A percentile compares a stretch with the other conserved stretches of the same genome.
phyloP scores from a whole-genome alignment of 768 basidiomycete species.

The Mycena rebaudengoi region DNA sequence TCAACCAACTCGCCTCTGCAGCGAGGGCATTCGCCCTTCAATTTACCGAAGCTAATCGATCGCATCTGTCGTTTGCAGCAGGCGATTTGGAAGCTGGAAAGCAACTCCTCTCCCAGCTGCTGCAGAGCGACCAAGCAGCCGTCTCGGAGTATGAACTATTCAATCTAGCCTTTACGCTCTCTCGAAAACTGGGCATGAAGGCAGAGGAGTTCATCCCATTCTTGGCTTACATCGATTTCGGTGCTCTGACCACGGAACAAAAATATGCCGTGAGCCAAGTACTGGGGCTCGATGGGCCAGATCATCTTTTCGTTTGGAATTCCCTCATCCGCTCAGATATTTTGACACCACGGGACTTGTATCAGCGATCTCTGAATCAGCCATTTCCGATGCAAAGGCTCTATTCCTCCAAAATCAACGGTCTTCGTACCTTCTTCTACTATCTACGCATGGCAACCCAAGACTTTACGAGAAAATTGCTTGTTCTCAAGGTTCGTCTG shows the following conservation, averaged over 20 bases:
- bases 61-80: constrained; percentile 30
- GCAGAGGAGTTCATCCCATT: constrained; percentile 50
- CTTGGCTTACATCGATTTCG: constrained; percentile 62
- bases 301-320: constrained; percentile 67
- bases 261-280: constrained; percentile 60
- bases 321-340: constrained; percentile 71
- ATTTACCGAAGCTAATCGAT: constrained; percentile 45
- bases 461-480: constrained; percentile 64
- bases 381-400: constrained; percentile 67
- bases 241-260: constrained; percentile 60
- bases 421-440: constrained; percentile 66
- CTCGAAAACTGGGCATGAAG: constrained; percentile 49
- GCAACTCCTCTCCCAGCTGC: constrained; percentile 51
- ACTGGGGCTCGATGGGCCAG: constrained; percentile 45
- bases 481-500: constrained; percentile 65
- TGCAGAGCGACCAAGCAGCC: constrained; percentile 60
- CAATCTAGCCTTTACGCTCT: constrained; percentile 56
- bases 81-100: constrained; percentile 48
- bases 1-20: constrained; percentile 55
- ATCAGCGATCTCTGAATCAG: constrained; percentile 56
- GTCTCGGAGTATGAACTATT: constrained; percentile 71
- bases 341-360: constrained; percentile 57
- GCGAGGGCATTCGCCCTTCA: constrained; percentile 46
- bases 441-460: constrained; percentile 64
- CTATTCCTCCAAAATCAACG: constrained; percentile 63